A percentile compares a stretch with the other conserved stretches of the same genome.
phyloP scores from a whole-genome alignment of 257 asterid species.

The Nicotiana obtusifolia region DNA sequence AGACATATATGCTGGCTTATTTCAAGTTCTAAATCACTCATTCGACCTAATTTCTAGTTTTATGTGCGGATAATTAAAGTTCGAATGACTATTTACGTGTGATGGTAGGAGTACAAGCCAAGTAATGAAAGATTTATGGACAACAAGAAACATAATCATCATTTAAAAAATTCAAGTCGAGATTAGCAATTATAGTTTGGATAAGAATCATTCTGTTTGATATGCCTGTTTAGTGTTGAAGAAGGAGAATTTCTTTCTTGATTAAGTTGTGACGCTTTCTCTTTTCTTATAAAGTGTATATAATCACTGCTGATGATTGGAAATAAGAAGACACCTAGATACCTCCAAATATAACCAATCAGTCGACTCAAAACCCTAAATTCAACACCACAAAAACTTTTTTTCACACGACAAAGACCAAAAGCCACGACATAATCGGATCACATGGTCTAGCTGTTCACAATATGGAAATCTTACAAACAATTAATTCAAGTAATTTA shows the following conservation, averaged over 20 bases:
- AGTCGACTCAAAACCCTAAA: neutral
- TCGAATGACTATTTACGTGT: no score
- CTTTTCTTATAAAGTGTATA: neutral
- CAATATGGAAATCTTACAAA: neutral
- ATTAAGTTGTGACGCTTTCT: neutral
- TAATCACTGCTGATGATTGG: neutral
- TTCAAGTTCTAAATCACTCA: no score
- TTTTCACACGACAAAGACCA: neutral
- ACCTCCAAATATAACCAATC: slow-evolving; percentile 1
- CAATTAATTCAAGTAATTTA: neutral
- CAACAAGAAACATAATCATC: neutral
- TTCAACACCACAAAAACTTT: neutral
- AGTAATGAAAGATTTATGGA: no score
- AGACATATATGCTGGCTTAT: no score
- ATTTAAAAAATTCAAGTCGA: neutral
- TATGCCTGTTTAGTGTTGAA: neutral
- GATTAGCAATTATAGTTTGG: neutral
- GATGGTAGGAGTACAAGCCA: no score
- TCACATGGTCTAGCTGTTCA: slow-evolving; percentile 5
- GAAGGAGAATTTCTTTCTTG: neutral
- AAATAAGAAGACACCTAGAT: neutral
- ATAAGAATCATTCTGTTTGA: neutral
- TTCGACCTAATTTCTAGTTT: no score
- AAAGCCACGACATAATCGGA: neutral
- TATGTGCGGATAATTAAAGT: no score